These are phyloP conservation scores for Plasmodium gaboni DNA, from an alignment of 169 alveolate genomes.

Conservation along the genomic window DNA sequence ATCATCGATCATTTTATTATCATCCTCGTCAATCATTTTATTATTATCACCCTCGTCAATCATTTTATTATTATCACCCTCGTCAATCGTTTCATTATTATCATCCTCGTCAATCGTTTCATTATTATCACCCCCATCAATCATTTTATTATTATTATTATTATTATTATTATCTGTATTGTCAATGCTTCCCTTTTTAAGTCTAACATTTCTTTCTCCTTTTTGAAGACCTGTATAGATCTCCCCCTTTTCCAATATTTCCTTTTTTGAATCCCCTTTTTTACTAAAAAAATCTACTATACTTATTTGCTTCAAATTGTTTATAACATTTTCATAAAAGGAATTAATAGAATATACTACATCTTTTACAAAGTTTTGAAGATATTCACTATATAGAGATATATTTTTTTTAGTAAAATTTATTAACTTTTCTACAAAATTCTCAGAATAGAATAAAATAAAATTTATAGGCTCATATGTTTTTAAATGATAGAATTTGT, in stretches of 20 bases:
- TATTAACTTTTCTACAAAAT: constrained; percentile 31
- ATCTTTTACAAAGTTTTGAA: constrained; percentile 59
- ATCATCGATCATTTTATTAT: neutral
- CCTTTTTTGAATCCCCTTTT: constrained; percentile 6
- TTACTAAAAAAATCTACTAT: constrained; percentile 33
- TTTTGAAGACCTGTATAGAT: neutral
- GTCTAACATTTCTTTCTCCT: neutral
- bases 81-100: no score
- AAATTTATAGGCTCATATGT: constrained; percentile 53
- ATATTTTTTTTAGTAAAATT: constrained; percentile 43
- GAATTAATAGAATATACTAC: constrained; percentile 45
- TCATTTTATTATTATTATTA: no score
- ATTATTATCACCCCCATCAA: no score
- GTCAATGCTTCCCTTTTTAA: neutral
- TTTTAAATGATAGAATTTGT: constrained; percentile 26
- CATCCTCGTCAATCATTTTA: no score
- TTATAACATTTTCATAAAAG: constrained; percentile 36
- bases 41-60: no score
- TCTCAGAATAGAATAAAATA: constrained; percentile 52
- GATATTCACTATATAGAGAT: constrained; percentile 44
- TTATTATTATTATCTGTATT: neutral
- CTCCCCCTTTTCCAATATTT: neutral
- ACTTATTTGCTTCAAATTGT: constrained; percentile 4
- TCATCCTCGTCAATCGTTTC: no score
- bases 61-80: no score